Conservation (phyloP, 768 basidiomycete species). For the Agaricus sinodeliciosus region DNA sequence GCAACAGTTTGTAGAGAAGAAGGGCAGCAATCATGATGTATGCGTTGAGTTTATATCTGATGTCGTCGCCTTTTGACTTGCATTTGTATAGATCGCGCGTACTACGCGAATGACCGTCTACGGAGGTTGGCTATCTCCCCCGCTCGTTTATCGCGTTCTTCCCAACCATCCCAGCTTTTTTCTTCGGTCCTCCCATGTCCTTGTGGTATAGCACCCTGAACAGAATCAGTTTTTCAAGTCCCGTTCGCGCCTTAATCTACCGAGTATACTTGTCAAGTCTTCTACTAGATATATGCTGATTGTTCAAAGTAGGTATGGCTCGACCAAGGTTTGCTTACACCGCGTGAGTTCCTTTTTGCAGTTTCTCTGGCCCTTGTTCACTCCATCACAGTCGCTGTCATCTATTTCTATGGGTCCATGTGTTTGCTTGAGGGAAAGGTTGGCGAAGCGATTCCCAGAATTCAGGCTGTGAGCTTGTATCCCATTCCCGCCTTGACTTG, state of each 20-base stretch:
- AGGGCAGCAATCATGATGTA: slow-evolving; percentile 72
- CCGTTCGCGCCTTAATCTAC: slow-evolving; percentile 51
- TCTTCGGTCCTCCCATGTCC: slow-evolving; percentile 80
- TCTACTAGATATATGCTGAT: background rate
- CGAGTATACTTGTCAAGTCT: slow-evolving; percentile 36
- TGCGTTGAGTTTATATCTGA: slow-evolving; percentile 17
- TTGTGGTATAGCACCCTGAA: slow-evolving; percentile 78
- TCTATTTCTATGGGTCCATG: slow-evolving; percentile 65
- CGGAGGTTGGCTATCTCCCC: slow-evolving; percentile 43
- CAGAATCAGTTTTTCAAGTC: slow-evolving; percentile 58
- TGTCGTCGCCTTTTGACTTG: background rate
- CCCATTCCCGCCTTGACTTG: background rate
- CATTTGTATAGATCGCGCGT: slow-evolving; percentile 37
- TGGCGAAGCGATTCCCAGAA: slow-evolving; percentile 38
- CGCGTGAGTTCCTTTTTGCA: slow-evolving; percentile 32
- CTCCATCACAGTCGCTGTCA: slow-evolving; percentile 30
- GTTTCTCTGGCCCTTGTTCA: background rate
- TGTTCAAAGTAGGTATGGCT: slow-evolving; percentile 53
- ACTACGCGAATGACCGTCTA: slow-evolving; percentile 66
- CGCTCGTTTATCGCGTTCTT: background rate
- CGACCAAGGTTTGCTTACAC: slow-evolving; percentile 76
- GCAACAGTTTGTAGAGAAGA: slow-evolving; percentile 76
- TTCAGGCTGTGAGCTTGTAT: slow-evolving; percentile 31
- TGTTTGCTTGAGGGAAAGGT: slow-evolving; percentile 73
- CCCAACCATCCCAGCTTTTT: slow-evolving; percentile 32